phyloP scores from a whole-genome alignment of 2,329 filamentous ascomycete genomes.

The Beauveria sp. region DNA sequence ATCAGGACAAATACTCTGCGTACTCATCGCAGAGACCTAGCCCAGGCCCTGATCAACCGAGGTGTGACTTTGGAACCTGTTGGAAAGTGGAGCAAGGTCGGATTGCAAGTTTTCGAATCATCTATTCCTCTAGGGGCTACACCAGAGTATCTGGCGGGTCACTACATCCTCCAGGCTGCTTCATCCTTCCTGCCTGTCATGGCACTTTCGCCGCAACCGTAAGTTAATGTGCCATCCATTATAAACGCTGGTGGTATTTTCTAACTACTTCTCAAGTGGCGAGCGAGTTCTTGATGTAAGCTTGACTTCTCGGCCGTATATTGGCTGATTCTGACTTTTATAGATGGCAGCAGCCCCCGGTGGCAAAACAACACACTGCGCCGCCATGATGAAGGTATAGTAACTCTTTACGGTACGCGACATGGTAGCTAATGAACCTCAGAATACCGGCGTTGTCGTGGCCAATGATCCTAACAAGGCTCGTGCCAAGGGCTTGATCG shows the following conservation, averaged over 20 bases:
- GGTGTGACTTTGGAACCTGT: slow-evolving; percentile 94
- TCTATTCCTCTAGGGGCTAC: slow-evolving; percentile 82
- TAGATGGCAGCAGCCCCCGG: slow-evolving; percentile 84
- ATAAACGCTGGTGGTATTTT: not conserved
- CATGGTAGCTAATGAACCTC: not conserved
- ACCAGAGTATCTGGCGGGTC: slow-evolving; percentile 91
- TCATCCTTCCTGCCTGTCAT: slow-evolving; percentile 97
- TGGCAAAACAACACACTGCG: slow-evolving; percentile 93
- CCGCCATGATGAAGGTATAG: slow-evolving; percentile 70
- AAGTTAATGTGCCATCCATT: slow-evolving; percentile 23
- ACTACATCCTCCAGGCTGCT: slow-evolving; percentile 96
- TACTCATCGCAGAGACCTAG: slow-evolving; percentile 68
- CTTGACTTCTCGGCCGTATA: not conserved
- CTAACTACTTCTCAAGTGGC: slow-evolving; percentile 7
- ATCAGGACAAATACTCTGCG: slow-evolving; percentile 95
- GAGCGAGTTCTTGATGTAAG: slow-evolving; percentile 73
- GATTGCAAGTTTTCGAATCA: slow-evolving; percentile 91
- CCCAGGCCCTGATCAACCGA: slow-evolving; percentile 89
- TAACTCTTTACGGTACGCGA: not conserved
- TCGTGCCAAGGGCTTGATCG: slow-evolving; percentile 92
- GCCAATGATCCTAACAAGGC: slow-evolving; percentile 94
- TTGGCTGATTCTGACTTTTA: not conserved
- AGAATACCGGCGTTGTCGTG: slow-evolving; percentile 87
- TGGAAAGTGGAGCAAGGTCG: slow-evolving; percentile 98
- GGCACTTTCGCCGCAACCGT: slow-evolving; percentile 88